Percentiles rank a stretch among this genome's conserved stretches.
Evolutionary conservation across 2,329 filamentous ascomycete genomes (phyloP).

Genomic region (Microthyrium microscopicum): DNA sequence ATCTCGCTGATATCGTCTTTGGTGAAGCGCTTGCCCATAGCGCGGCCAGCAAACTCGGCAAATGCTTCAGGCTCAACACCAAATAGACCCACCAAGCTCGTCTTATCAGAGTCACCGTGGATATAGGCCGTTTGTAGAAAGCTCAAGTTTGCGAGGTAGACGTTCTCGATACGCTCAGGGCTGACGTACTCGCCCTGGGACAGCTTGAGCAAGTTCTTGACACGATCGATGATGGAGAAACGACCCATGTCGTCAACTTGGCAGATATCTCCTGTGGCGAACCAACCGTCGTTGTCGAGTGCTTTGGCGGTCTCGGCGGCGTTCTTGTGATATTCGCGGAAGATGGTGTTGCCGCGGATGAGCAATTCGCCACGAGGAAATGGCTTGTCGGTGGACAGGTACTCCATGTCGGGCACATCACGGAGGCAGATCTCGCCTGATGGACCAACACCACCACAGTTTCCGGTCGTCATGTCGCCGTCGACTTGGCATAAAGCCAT

Average conservation of each 20-base stretch:
- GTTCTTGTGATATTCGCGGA: conserved; percentile 82
- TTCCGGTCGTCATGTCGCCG: conserved; percentile 59
- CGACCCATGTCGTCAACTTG: conserved; percentile 71
- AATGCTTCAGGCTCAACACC: conserved; percentile 77
- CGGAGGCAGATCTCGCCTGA: conserved; percentile 60
- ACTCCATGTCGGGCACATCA: conserved; percentile 89
- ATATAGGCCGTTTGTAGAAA: conserved; percentile 71
- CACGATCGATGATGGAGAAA: conserved; percentile 84
- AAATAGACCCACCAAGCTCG: conserved; percentile 69
- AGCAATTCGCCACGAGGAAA: conserved; percentile 81
- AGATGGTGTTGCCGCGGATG: conserved; percentile 62
- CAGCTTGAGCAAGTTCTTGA: conserved; percentile 98
- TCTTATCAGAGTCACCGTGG: conserved; percentile 75
- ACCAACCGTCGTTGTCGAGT: conserved; percentile 83
- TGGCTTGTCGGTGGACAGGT: conserved; percentile 73
- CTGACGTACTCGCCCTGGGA: conserved; percentile 97
- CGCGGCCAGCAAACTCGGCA: conserved; percentile 60
- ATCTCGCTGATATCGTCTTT: conserved; percentile 51
- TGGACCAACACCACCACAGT: conserved; percentile 59
- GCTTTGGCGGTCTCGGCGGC: conserved; percentile 70
- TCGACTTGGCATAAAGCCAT: conserved; percentile 51
- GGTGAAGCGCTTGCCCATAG: conserved; percentile 51
- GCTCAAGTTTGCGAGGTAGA: conserved; percentile 67
- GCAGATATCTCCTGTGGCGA: conserved; percentile 87
- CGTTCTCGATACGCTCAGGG: conserved; percentile 91